Conservation (phyloP, 2,329 filamentous ascomycete genomes). For the Trichoderma semiorbis region DNA sequence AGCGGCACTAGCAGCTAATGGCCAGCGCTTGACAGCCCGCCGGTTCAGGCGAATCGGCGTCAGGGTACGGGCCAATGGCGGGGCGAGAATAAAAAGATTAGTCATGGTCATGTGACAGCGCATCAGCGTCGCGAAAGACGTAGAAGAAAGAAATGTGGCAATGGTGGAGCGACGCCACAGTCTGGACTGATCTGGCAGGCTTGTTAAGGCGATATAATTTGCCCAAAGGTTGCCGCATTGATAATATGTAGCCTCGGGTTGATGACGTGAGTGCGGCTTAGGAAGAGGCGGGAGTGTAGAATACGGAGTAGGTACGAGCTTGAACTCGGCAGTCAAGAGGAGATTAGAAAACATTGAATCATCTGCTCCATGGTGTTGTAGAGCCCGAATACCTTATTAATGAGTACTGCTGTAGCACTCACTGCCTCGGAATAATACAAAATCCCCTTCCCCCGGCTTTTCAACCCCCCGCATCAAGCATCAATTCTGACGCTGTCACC, state of each 20-base stretch:
- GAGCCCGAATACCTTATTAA: neutral
- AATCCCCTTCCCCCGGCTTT: neutral
- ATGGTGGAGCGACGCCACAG: constrained; percentile 10
- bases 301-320: neutral
- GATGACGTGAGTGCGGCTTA: neutral
- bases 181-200: neutral
- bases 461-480: neutral
- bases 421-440: neutral
- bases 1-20: neutral
- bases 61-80: neutral
- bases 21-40: neutral
- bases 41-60: neutral
- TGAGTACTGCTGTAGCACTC: neutral
- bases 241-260: neutral
- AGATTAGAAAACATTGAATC: neutral
- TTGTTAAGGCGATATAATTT: neutral
- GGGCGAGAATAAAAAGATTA: neutral
- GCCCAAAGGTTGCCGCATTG: neutral
- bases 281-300: neutral
- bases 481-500: neutral
- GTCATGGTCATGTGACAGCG: constrained; percentile 15
- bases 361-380: neutral
- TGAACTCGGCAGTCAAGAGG: neutral
- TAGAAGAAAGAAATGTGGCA: neutral
- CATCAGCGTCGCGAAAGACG: neutral